Evolutionary conservation across 805 yeast genomes (phyloP).

Genomic region (Ogataea salicorniae): DNA sequence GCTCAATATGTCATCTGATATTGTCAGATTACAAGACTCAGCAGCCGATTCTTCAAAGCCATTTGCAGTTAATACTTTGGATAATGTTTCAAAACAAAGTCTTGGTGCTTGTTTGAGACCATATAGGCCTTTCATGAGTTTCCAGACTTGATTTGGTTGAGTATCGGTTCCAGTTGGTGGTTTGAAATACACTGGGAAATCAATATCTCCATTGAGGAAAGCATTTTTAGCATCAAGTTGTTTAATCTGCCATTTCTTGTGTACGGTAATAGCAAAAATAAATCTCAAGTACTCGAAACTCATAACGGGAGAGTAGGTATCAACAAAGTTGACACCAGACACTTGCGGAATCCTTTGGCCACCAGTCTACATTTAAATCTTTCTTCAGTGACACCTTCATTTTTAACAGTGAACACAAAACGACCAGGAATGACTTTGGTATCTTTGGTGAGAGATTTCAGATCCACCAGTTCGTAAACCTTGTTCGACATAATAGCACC

Average conservation of each 20-base stretch:
- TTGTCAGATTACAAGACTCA: neutral
- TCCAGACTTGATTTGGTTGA: neutral
- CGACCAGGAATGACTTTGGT: neutral
- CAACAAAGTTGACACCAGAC: too few relatives aligned
- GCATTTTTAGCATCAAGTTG: constrained; percentile 11
- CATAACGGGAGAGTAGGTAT: too few relatives aligned
- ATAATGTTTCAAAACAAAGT: constrained; percentile 1
- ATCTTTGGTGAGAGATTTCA: too few relatives aligned
- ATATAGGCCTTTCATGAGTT: constrained; percentile 3
- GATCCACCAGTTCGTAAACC: too few relatives aligned
- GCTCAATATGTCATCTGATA: too few relatives aligned
- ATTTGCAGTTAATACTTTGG: neutral
- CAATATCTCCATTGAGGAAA: constrained; percentile 7
- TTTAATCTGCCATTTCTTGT: neutral
- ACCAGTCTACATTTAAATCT: too few relatives aligned
- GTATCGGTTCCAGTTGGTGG: constrained; percentile 2
- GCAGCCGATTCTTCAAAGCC: neutral
- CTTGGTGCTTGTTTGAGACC: constrained; percentile 2
- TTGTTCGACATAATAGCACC: too few relatives aligned
- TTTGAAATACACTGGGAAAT: constrained; percentile 2
- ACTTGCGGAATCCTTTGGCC: too few relatives aligned
- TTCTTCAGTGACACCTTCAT: too few relatives aligned
- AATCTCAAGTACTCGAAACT: too few relatives aligned
- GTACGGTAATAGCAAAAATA: neutral
- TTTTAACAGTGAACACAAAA: neutral